These are phyloP conservation scores for Candida michaelii DNA, from an alignment of 805 yeast genomes.

Conservation along the genomic window DNA sequence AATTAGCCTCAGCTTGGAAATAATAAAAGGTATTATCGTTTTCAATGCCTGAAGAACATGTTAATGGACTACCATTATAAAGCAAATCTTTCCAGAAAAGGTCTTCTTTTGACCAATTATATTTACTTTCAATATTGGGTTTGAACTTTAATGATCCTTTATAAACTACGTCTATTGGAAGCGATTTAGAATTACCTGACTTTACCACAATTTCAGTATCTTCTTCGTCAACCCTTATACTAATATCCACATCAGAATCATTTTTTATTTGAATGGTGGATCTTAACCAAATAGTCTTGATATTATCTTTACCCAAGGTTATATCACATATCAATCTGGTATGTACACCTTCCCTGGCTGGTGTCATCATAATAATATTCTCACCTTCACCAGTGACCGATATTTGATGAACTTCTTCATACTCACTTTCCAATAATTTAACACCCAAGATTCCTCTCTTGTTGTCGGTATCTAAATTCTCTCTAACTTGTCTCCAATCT, in stretches of 20 bases:
- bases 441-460: conserved; percentile 64
- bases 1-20: conserved; percentile 71
- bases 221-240: conserved; percentile 31
- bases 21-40: conserved; percentile 51
- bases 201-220: conserved; percentile 32
- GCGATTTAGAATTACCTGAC: conserved; percentile 59
- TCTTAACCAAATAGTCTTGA: conserved; percentile 73
- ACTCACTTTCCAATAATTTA: conserved; percentile 55
- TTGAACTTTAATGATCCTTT: conserved; percentile 55
- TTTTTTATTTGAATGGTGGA: conserved; percentile 75
- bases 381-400: conserved; percentile 84
- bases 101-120: conserved; percentile 65
- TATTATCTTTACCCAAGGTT: conserved; percentile 66
- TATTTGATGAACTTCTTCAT: conserved; percentile 52
- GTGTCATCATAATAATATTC: conserved; percentile 64
- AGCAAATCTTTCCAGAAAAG: conserved; percentile 66
- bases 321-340: conserved; percentile 75
- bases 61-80: conserved; percentile 50
- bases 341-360: conserved; percentile 63
- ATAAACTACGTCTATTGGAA: conserved; percentile 74
- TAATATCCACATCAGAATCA: conserved; percentile 55
- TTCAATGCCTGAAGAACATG: conserved; percentile 50
- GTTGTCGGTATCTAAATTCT: conserved; percentile 66
- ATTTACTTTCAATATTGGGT: conserved; percentile 56
- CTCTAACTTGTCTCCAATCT: conserved; percentile 88